Evolutionary conservation across 2,329 filamentous ascomycete species (phyloP).

Genomic region (Rhynchosporium graminicola): DNA sequence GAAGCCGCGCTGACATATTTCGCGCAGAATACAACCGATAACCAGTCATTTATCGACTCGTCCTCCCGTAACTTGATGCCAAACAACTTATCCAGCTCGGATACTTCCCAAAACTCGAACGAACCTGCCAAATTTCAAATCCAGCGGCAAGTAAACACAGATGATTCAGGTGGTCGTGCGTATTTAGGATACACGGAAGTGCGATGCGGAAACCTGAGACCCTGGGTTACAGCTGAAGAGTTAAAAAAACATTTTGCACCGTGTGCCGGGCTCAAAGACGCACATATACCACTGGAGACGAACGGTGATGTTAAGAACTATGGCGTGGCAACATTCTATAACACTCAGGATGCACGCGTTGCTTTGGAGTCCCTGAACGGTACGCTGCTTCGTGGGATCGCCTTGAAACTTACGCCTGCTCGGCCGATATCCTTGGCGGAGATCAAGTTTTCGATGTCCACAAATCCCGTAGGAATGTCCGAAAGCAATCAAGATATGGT

Average conservation of each 20-base stretch:
- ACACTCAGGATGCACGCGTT: not conserved
- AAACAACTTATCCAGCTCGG: too few relatives aligned
- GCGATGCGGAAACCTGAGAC: not conserved
- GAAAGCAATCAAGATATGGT: not conserved
- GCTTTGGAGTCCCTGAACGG: not conserved
- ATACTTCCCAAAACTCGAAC: too few relatives aligned
- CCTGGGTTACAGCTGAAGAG: not conserved
- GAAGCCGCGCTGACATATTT: too few relatives aligned
- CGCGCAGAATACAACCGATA: too few relatives aligned
- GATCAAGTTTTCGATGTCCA: not conserved
- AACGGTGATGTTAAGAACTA: not conserved
- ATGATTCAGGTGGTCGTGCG: too few relatives aligned
- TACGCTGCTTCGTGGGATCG: not conserved
- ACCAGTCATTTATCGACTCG: too few relatives aligned
- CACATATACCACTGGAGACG: not conserved
- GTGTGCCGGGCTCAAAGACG: not conserved
- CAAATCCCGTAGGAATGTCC: not conserved
- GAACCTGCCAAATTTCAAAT: too few relatives aligned
- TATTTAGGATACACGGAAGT: not conserved
- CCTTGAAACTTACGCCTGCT: not conserved
- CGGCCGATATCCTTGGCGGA: not conserved
- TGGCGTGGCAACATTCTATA: not conserved
- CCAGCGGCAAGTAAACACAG: too few relatives aligned
- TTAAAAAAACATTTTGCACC: not conserved
- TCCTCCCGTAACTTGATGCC: too few relatives aligned